Conservation (phyloP, 2,329 filamentous ascomycete genomes). For the Fusarium sublunatum region DNA sequence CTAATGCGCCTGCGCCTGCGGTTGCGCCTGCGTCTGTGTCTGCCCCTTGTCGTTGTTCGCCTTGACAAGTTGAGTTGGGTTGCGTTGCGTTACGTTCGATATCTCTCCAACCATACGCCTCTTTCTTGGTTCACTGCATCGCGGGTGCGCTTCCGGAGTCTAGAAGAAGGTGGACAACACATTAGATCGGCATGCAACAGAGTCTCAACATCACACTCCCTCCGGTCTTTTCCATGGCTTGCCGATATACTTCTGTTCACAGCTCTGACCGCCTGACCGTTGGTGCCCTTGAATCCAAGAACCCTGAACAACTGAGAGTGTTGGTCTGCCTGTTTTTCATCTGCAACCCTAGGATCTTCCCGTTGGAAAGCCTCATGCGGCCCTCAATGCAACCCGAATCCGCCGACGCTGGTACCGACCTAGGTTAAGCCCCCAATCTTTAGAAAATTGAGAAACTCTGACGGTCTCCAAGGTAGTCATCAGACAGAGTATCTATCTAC, state of each 20-base stretch:
- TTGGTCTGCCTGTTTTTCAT: constrained; percentile 27
- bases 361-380: constrained; percentile 41
- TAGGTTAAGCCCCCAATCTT: constrained; percentile 13
- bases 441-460: constrained; percentile 14
- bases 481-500: constrained; percentile 11
- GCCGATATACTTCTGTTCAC: constrained; percentile 1
- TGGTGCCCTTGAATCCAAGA: constrained; percentile 15
- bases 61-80: constrained; percentile 14
- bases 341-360: constrained; percentile 41
- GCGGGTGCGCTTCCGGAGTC: constrained; percentile 34
- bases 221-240: constrained; percentile 29
- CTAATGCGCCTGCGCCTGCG: constrained; percentile 17
- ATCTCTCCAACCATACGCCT: constrained; percentile 29
- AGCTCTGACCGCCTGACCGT: constrained; percentile 25
- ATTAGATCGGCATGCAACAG: constrained; percentile 39
- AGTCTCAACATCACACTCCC: constrained; percentile 26
- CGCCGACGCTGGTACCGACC: constrained; percentile 19
- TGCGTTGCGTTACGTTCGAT: constrained; percentile 18
- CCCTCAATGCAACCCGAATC: constrained; percentile 37
- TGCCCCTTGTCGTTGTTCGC: constrained; percentile 8
- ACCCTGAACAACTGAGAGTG: constrained; percentile 13
- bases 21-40: constrained; percentile 21
- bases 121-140: constrained; percentile 28
- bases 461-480: constrained; percentile 1
- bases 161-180: constrained; percentile 32